These are phyloP conservation scores for Candida glucosophila DNA, from an alignment of 1,139 yeast genomes.

Conservation along the genomic window DNA sequence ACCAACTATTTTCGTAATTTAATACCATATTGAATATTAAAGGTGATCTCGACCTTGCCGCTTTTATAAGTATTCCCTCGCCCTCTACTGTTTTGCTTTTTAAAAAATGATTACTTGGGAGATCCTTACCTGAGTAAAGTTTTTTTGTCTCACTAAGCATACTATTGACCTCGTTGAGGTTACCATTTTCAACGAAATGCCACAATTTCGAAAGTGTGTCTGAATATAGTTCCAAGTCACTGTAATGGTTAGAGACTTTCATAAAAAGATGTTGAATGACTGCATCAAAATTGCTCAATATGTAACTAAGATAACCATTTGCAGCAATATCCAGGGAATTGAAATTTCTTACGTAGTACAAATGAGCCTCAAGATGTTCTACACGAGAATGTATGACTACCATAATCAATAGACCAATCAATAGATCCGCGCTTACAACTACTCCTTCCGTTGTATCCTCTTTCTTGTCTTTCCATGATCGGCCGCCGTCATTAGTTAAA, in stretches of 20 bases:
- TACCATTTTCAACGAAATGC: constrained; percentile 12
- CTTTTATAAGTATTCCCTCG: constrained; percentile 55
- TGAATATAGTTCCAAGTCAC: constrained; percentile 24
- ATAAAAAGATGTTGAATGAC: constrained; percentile 55
- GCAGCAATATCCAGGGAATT: constrained; percentile 22
- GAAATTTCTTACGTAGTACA: constrained; percentile 58
- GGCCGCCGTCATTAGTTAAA: constrained; percentile 32
- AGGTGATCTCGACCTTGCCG: constrained; percentile 36
- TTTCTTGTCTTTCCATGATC: constrained; percentile 24
- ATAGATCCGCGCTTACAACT: constrained; percentile 61
- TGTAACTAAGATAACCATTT: constrained; percentile 34
- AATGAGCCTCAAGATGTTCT: constrained; percentile 51
- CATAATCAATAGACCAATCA: constrained; percentile 64
- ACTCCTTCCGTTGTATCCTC: constrained; percentile 6
- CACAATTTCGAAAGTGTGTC: constrained; percentile 22
- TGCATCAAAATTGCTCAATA: constrained; percentile 74
- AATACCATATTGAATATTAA: constrained; percentile 40
- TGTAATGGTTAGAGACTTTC: constrained; percentile 13
- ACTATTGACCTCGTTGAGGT: constrained; percentile 12
- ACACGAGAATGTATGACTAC: constrained; percentile 62
- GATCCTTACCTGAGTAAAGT: constrained; percentile 16
- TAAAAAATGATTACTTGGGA: constrained; percentile 34
- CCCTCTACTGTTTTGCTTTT: constrained; percentile 53
- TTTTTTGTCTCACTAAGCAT: constrained; percentile 9
- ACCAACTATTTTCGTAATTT: constrained; percentile 33